phyloP scores from a whole-genome alignment of 2,329 filamentous ascomycete species.

The Dactylonectria macrodidyma region DNA sequence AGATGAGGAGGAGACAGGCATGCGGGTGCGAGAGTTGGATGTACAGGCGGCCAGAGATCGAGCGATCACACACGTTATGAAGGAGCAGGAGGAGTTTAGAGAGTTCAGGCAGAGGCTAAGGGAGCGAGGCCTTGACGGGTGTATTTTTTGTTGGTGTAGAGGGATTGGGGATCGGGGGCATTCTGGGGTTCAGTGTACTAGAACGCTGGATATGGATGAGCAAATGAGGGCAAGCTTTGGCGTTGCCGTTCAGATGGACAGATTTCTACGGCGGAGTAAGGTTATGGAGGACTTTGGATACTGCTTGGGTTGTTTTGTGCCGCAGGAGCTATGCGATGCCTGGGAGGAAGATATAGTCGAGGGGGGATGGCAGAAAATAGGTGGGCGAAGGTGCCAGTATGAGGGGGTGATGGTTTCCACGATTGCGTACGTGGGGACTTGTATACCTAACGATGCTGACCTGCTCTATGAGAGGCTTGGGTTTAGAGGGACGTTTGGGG shows the following conservation, averaged over 20 bases:
- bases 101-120: slow-evolving; percentile 3
- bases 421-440: slow-evolving; percentile 1
- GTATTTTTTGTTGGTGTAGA: background rate
- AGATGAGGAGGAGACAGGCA: background rate
- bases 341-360: slow-evolving; percentile 5
- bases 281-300: slow-evolving; percentile 5
- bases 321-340: slow-evolving; percentile 1
- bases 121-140: background rate
- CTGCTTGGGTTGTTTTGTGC: background rate
- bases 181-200: background rate
- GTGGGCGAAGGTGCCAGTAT: slow-evolving; percentile 1
- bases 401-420: background rate
- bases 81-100: background rate
- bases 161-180: background rate
- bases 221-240: background rate
- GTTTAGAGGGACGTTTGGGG: background rate
- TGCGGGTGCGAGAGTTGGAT: background rate
- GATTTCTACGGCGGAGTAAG: slow-evolving; percentile 1
- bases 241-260: background rate
- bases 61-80: background rate
- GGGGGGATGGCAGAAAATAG: background rate
- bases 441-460: background rate
- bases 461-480: background rate
- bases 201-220: background rate
- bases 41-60: background rate